phyloP scores from a whole-genome alignment of 768 basidiomycete genomes.

The Amanita rimosa region DNA sequence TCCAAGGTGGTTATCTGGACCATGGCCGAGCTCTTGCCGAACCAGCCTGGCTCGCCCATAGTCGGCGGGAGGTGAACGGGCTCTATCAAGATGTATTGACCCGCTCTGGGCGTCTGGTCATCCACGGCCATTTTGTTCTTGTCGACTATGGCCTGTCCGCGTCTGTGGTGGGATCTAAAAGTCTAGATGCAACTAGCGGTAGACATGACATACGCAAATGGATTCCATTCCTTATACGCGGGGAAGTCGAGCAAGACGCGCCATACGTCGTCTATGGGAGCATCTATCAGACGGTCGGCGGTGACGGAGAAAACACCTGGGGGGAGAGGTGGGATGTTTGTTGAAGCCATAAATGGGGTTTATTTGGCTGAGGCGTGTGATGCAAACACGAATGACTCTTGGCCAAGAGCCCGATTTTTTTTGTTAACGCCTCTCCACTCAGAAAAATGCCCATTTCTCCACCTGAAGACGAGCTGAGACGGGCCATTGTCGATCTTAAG shows the following conservation, averaged over 20 bases:
- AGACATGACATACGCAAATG: conserved; percentile 2
- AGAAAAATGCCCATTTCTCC: conserved; percentile 26
- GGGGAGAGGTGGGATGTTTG: conserved; percentile 18
- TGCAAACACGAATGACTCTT: conserved; percentile 1
- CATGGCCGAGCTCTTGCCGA: conserved; percentile 16
- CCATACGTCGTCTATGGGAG: conserved; percentile 41
- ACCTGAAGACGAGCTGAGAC: conserved; percentile 49
- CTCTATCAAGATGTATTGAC: conserved; percentile 16
- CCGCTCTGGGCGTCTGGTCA: conserved; percentile 7
- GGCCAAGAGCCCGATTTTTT: neutral
- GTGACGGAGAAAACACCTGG: conserved; percentile 24
- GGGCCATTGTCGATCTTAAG: conserved; percentile 44
- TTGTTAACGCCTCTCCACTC: neutral
- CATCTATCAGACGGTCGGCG: conserved; percentile 32
- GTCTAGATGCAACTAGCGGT: neutral
- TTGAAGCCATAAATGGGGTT: conserved; percentile 3
- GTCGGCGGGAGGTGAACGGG: conserved; percentile 20
- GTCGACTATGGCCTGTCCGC: conserved; percentile 1
- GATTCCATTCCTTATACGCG: conserved; percentile 32
- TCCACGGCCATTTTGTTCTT: neutral
- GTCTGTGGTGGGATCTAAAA: too few species aligned
- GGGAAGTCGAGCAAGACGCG: conserved; percentile 36
- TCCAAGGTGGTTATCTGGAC: conserved; percentile 21
- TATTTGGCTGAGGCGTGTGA: neutral
- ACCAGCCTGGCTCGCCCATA: conserved; percentile 12